phyloP scores from a whole-genome alignment of 2,329 filamentous ascomycete species.

The Hortaea werneckii region DNA sequence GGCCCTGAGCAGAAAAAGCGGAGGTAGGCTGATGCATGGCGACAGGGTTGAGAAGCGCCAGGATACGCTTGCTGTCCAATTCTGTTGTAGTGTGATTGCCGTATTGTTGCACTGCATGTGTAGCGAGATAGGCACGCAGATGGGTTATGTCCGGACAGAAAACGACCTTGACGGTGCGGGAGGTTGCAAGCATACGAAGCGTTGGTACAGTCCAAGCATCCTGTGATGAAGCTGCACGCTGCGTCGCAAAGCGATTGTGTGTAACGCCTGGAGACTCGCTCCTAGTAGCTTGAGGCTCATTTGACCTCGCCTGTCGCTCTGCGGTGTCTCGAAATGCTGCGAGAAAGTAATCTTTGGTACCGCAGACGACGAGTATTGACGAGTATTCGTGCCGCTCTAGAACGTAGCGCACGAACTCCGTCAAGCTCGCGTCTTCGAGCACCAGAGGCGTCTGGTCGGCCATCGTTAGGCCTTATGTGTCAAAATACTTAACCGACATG shows the following conservation, averaged over 20 bases:
- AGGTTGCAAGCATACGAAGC: slow-evolving; percentile 58
- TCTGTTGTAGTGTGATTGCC: slow-evolving; percentile 2
- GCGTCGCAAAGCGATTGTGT: neutral
- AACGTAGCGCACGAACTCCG: slow-evolving; percentile 52
- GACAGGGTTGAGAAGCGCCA: slow-evolving; percentile 58
- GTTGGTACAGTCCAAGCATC: slow-evolving; percentile 35
- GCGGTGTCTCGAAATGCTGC: slow-evolving; percentile 36
- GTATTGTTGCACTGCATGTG: slow-evolving; percentile 1
- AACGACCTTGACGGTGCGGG: slow-evolving; percentile 56
- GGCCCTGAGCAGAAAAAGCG: slow-evolving; percentile 66
- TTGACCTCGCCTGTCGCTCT: neutral
- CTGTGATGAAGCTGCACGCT: neutral
- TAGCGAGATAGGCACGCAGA: slow-evolving; percentile 60
- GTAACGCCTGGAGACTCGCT: neutral
- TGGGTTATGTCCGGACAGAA: slow-evolving; percentile 70
- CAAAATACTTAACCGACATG: too few species aligned
- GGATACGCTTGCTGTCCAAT: slow-evolving; percentile 16
- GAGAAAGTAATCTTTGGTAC: slow-evolving; percentile 54
- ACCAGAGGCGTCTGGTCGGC: slow-evolving; percentile 22
- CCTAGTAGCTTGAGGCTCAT: neutral
- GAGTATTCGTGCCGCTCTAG: slow-evolving; percentile 46
- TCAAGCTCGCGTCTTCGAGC: slow-evolving; percentile 29
- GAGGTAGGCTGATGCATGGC: slow-evolving; percentile 56
- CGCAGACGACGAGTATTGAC: slow-evolving; percentile 63
- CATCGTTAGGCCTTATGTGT: neutral